Evolutionary conservation across 2,329 filamentous ascomycete genomes (phyloP).

Genomic region (Dryadomyces sulphureus): DNA sequence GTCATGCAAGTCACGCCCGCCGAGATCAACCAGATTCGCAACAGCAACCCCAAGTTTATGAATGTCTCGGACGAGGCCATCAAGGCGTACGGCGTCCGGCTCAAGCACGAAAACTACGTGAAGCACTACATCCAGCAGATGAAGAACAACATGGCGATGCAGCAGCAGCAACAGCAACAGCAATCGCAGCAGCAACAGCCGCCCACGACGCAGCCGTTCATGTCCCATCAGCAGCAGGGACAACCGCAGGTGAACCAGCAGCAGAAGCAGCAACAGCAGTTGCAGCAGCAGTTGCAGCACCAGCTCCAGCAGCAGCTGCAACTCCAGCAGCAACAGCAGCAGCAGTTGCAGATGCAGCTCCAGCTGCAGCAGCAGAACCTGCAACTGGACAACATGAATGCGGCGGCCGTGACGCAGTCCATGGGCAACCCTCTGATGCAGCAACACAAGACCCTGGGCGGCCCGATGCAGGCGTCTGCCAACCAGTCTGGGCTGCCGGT

Average conservation of each 20-base stretch:
- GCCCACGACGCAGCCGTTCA: conserved; percentile 1
- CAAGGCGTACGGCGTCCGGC: conserved; percentile 1
- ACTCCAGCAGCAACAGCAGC: conserved; percentile 4
- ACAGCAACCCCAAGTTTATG: conserved; percentile 7
- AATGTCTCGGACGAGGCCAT: conserved; percentile 8
- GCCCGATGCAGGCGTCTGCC: not conserved
- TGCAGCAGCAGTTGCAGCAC: conserved; percentile 22
- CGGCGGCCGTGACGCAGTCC: not conserved
- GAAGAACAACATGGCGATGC: conserved; percentile 1
- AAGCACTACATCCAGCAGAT: conserved; percentile 8
- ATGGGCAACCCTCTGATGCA: conserved; percentile 1
- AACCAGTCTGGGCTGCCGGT: not conserved
- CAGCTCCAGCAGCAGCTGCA: conserved; percentile 17
- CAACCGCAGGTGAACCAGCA: conserved; percentile 6
- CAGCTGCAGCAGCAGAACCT: conserved; percentile 12
- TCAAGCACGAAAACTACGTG: conserved; percentile 8
- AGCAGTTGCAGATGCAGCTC: conserved; percentile 7
- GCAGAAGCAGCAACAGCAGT: conserved; percentile 3
- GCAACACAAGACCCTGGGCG: not conserved
- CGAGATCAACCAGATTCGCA: conserved; percentile 8
- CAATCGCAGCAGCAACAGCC: no score
- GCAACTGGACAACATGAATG: conserved; percentile 3
- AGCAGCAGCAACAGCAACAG: conserved; percentile 10
- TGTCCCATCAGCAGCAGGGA: conserved; percentile 3
- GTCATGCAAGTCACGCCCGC: conserved; percentile 6